Conservation (phyloP, 805 yeast genomes). For the Yamadazyma akitaensis region DNA sequence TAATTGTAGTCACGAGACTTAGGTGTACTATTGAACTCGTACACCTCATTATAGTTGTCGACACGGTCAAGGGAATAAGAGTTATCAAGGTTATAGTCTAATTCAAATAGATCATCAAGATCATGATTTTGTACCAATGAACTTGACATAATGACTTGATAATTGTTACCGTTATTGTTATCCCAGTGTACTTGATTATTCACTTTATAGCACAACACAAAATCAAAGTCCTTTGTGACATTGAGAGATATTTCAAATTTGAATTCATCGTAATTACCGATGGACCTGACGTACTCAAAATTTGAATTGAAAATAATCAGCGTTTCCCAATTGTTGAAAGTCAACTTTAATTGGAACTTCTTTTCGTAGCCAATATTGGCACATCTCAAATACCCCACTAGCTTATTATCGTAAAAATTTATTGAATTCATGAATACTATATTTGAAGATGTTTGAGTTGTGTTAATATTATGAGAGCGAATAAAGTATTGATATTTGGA, state of each 20-base stretch:
- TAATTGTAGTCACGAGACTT: neutral
- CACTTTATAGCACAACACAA: constrained; percentile 28
- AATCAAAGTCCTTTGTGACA: constrained; percentile 7
- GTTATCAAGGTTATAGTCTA: constrained; percentile 3
- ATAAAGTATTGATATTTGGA: constrained; percentile 8
- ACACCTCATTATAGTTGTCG: neutral
- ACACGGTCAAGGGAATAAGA: neutral
- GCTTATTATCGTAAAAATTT: constrained; percentile 9
- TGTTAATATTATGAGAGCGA: constrained; percentile 6
- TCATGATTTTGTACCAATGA: constrained; percentile 3
- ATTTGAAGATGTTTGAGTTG: constrained; percentile 12
- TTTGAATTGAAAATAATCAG: constrained; percentile 21
- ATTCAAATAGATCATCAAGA: neutral
- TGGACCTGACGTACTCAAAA: constrained; percentile 10
- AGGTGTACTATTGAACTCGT: neutral
- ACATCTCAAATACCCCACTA: constrained; percentile 10
- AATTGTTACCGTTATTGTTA: constrained; percentile 33
- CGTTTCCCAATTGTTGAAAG: constrained; percentile 49
- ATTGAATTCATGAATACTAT: constrained; percentile 34
- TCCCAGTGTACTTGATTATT: constrained; percentile 34
- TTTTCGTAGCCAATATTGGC: constrained; percentile 37
- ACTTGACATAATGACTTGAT: constrained; percentile 15
- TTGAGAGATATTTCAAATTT: constrained; percentile 44
- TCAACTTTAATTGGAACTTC: constrained; percentile 39
- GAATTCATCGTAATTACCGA: constrained; percentile 42